These are phyloP conservation scores for Pseudogymnoascus destructans DNA, from an alignment of 2,329 filamentous ascomycete species.

Conservation along the genomic window DNA sequence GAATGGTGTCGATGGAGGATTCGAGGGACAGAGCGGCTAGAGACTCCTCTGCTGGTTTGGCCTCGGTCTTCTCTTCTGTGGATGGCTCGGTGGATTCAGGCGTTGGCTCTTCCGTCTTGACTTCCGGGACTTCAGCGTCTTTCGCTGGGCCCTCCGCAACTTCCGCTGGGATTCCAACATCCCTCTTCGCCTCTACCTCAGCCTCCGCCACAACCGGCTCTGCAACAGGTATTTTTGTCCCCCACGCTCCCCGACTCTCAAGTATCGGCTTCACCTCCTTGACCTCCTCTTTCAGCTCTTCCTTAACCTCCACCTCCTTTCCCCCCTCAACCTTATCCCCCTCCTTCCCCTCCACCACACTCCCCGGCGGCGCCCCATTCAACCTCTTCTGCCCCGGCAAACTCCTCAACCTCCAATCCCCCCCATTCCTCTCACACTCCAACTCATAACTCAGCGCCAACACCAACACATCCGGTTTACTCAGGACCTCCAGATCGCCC, in stretches of 20 bases:
- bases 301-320: constrained; percentile 11
- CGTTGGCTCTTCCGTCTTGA: constrained; percentile 14
- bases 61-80: not conserved
- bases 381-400: constrained; percentile 66
- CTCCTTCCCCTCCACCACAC: constrained; percentile 20
- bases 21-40: constrained; percentile 12
- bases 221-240: constrained; percentile 15
- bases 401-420: constrained; percentile 71
- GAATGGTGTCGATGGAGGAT: too few species aligned
- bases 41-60: constrained; percentile 4
- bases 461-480: constrained; percentile 77
- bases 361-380: constrained; percentile 47
- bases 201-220: constrained; percentile 15
- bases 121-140: not conserved
- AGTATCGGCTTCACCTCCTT: constrained; percentile 10
- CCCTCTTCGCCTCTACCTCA: constrained; percentile 20
- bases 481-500: constrained; percentile 78
- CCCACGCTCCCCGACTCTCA: constrained; percentile 21
- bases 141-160: not conserved
- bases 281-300: constrained; percentile 11
- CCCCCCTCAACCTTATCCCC: constrained; percentile 10
- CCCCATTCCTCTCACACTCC: constrained; percentile 83
- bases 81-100: constrained; percentile 10
- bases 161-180: constrained; percentile 13
- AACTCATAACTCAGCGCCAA: constrained; percentile 85